Percentiles rank a stretch among this genome's conserved stretches.
These are phyloP conservation scores for Geotrichum restrictum DNA, from an alignment of 1,139 yeast genomes.

Conservation along the genomic window DNA sequence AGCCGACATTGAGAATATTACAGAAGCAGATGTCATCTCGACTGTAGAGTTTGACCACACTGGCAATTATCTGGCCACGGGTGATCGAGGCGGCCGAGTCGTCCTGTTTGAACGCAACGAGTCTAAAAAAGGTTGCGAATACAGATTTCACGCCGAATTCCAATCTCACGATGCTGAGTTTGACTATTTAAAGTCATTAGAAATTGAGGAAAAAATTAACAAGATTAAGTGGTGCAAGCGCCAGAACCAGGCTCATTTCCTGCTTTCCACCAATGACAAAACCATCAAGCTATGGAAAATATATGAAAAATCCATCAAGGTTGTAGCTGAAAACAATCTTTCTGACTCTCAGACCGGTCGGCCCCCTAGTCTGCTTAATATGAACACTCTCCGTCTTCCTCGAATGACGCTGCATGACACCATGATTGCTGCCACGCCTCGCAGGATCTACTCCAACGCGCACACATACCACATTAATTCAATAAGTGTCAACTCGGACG, in stretches of 20 bases:
- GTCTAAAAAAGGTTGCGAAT: conserved; percentile 79
- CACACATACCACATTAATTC: conserved; percentile 98
- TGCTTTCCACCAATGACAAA: conserved; percentile 91
- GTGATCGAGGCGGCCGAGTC: conserved; percentile 97
- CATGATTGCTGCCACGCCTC: conserved; percentile 91
- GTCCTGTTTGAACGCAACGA: conserved; percentile 90
- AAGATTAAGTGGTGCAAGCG: conserved; percentile 95
- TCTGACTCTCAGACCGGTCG: conserved; percentile 42
- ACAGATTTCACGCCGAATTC: conserved; percentile 92
- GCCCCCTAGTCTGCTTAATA: conserved; percentile 30
- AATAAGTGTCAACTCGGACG: conserved; percentile 89
- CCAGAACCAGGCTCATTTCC: conserved; percentile 80
- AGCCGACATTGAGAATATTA: conserved; percentile 91
- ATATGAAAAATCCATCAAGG: conserved; percentile 83
- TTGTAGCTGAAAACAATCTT: conserved; percentile 87
- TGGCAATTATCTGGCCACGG: conserved; percentile 94
- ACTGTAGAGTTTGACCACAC: conserved; percentile 95
- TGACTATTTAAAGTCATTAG: conserved; percentile 90
- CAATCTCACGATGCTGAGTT: conserved; percentile 99
- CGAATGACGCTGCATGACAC: conserved; percentile 88
- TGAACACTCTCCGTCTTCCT: conserved; percentile 63
- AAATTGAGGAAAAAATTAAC: conserved; percentile 96
- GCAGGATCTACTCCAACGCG: conserved; percentile 87
- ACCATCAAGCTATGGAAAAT: conserved; percentile 97
- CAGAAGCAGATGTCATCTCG: conserved; percentile 96